Conservation (phyloP, 768 basidiomycete species). For the Russula olivacea region DNA sequence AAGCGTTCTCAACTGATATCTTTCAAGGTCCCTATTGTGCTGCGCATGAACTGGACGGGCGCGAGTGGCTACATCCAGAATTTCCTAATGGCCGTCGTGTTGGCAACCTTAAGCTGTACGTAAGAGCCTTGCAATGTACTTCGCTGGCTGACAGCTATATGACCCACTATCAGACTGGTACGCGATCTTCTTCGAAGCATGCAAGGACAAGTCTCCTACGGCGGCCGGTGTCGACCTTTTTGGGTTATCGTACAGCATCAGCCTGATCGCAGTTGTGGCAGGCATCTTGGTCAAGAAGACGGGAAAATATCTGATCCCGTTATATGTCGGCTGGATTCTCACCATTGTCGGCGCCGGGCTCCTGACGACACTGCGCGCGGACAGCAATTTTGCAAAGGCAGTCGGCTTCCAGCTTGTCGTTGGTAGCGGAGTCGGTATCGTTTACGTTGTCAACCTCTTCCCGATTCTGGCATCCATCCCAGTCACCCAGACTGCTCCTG, state of each 20-base stretch:
- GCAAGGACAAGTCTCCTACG: conserved; percentile 35
- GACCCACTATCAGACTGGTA: conserved; percentile 34
- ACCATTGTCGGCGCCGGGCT: conserved; percentile 35
- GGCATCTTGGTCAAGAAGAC: conserved; percentile 35
- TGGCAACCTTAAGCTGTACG: conserved; percentile 22
- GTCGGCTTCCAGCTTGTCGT: conserved; percentile 28
- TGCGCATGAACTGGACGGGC: conserved; percentile 33
- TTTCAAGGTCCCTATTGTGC: conserved; percentile 32
- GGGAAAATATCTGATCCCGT: conserved; percentile 36
- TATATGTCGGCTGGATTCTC: conserved; percentile 36
- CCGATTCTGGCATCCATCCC: conserved; percentile 36
- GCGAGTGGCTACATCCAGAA: conserved; percentile 34
- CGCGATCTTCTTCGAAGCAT: conserved; percentile 38
- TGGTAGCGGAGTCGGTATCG: conserved; percentile 33
- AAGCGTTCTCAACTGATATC: neutral
- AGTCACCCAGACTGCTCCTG: conserved; percentile 31
- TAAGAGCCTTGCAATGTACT: neutral
- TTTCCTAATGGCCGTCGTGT: conserved; percentile 28
- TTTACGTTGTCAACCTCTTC: conserved; percentile 32
- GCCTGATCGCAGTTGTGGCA: conserved; percentile 36
- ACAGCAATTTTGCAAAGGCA: conserved; percentile 21
- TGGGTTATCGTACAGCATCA: conserved; percentile 35
- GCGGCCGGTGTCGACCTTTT: conserved; percentile 36
- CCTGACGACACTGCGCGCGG: conserved; percentile 30
- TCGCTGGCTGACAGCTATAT: neutral